Conservation (phyloP, 1,284 basidiomycete genomes). For the Fomitopsis pinicola region DNA sequence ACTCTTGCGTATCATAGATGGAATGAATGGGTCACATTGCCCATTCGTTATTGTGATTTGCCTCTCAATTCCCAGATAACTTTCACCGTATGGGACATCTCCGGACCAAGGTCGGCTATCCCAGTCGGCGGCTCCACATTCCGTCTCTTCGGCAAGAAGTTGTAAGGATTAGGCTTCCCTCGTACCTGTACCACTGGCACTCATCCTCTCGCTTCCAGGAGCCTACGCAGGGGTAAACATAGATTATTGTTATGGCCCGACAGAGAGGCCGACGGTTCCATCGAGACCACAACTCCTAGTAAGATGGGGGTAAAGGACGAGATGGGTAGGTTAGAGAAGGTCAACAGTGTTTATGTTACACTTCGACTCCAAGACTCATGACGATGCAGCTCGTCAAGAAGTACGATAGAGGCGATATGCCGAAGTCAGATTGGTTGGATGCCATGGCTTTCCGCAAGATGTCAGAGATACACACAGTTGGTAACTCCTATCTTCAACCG, state of each 20-base stretch:
- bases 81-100: conserved; percentile 95
- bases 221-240: conserved; percentile 88
- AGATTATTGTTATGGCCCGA: conserved; percentile 82
- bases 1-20: conserved; percentile 51
- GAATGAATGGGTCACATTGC: conserved; percentile 93
- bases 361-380: neutral
- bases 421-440: conserved; percentile 95
- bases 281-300: conserved; percentile 82
- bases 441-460: conserved; percentile 90
- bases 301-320: conserved; percentile 81
- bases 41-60: conserved; percentile 88
- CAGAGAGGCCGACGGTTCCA: conserved; percentile 80
- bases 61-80: conserved; percentile 86
- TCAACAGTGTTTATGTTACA: conserved; percentile 27
- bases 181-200: neutral
- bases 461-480: conserved; percentile 86
- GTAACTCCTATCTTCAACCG: conserved; percentile 19
- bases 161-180: conserved; percentile 40
- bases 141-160: conserved; percentile 87
- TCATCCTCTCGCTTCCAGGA: conserved; percentile 45
- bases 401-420: conserved; percentile 92
- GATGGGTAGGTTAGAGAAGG: conserved; percentile 93
- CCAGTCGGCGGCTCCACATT: conserved; percentile 92
- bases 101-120: conserved; percentile 66
- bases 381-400: conserved; percentile 82